Base-by-base conservation (phyloP, 164 flowering plant species). In the Liquidambar formosana region DNA sequence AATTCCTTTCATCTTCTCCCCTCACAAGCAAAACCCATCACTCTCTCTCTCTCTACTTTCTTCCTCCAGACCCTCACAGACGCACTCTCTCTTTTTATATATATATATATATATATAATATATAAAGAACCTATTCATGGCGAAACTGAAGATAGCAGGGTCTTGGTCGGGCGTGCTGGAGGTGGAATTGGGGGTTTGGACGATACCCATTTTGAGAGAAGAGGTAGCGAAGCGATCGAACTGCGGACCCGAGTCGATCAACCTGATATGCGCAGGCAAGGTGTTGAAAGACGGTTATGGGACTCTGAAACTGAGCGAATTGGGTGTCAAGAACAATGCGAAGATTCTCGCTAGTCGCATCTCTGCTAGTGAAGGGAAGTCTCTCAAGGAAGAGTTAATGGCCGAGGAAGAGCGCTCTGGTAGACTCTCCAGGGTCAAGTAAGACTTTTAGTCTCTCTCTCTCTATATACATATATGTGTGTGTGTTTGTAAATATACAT, bases 161-260 rank as follows among this genome's bases (percentile, higher is more conserved):
- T 68, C 87, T 18, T 94, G 90, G 94, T 67, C 82, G 0, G 98
- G 98, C 14, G 82, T 84, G 18, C 12, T 92, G 25, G 97, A 94
- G 69, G 82, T 87, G 4, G 91, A 94, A 51, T 68, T 89, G 51
- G 82, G 83, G 5, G 70, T 61, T 1, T 94, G 93, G 92, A 90
- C 94, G 4, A 82, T 94, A 8, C 69, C 79, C 60, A 84, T 81
- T 85, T 71, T 92, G 75, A 79, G 91, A 48, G 71, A 81, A 70
- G 90, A 87, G 73, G 75, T 94, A 4, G 91, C 92, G 9, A 77
- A 65, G 72, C 88, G 90, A 70, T 85, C 92, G 13, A 73, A 75
- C 70, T 73, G 74, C 21, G 75, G 45, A 0, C 80, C 88, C 0
- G 71, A 80, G 4, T 68, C 85, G 25, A 84, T 94, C 80, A 94